These are phyloP conservation scores for Diaporthe eres DNA, from an alignment of 2,329 filamentous ascomycete genomes.

Conservation along the genomic window DNA sequence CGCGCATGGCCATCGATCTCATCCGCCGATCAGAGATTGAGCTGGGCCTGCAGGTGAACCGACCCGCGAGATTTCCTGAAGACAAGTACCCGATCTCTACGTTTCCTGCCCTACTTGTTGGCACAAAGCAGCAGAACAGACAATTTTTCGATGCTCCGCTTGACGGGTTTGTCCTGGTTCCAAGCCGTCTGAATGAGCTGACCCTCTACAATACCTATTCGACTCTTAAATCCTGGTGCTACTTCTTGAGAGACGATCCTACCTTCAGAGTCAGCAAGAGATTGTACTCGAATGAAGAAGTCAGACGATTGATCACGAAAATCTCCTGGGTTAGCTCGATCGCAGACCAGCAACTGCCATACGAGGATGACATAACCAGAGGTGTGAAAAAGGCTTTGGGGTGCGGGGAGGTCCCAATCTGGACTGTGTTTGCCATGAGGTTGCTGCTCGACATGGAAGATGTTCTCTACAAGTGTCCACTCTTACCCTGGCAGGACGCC, in stretches of 20 bases:
- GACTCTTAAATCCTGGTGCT: not conserved
- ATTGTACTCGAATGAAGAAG: not conserved
- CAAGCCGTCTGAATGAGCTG: conserved; percentile 8
- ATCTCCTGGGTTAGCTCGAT: not conserved
- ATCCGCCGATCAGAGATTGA: conserved; percentile 33
- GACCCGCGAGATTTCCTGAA: conserved; percentile 25
- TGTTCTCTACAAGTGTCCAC: not conserved
- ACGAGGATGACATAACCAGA: conserved; percentile 23
- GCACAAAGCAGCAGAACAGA: not conserved
- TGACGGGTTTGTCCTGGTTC: not conserved
- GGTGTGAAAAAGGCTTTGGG: not conserved
- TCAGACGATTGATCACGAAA: not conserved
- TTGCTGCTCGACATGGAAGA: conserved; percentile 25
- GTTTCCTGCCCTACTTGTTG: conserved; percentile 21
- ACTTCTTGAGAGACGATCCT: not conserved
- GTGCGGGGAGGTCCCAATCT: not conserved
- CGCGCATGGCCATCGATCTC: conserved; percentile 29
- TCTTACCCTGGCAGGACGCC: not conserved
- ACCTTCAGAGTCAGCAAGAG: not conserved
- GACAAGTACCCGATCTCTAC: conserved; percentile 24
- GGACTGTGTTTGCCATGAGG: conserved; percentile 4
- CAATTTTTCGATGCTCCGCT: not conserved
- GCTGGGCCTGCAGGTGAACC: conserved; percentile 10
- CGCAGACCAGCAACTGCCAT: not conserved
- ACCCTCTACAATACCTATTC: conserved; percentile 15